Percentiles rank a stretch among this genome's conserved stretches.
Conservation (phyloP, 352 stramenopile species). For the Phytophthora pinifolia region DNA sequence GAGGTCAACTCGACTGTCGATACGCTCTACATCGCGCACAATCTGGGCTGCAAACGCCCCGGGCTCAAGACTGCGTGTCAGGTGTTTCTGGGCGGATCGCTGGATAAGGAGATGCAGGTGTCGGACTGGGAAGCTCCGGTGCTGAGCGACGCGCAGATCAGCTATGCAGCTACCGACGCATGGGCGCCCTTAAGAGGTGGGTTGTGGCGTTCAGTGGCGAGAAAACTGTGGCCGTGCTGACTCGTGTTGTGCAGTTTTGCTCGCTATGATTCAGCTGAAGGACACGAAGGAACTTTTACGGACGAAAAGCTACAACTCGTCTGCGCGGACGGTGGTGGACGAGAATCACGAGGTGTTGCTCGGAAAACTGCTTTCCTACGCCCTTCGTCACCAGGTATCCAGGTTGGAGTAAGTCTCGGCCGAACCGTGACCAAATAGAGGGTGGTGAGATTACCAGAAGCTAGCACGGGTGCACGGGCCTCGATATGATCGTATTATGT, state of each 20-base stretch:
- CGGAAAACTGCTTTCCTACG: conserved; percentile 44
- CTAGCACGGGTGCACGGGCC: too few relatives aligned
- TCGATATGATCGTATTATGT: too few relatives aligned
- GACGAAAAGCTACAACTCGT: conserved; percentile 70
- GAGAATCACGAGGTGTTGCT: conserved; percentile 53
- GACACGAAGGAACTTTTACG: conserved; percentile 53
- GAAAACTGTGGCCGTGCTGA: neutral
- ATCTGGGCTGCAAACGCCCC: conserved; percentile 73
- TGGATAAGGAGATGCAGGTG: conserved; percentile 87
- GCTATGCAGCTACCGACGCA: conserved; percentile 79
- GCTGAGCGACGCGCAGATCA: conserved; percentile 73
- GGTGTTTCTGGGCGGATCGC: conserved; percentile 63
- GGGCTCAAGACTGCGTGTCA: conserved; percentile 74
- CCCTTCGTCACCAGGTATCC: conserved; percentile 25
- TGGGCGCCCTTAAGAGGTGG: conserved; percentile 74
- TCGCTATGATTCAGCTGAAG: conserved; percentile 72
- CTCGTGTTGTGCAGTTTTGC: conserved; percentile 52
- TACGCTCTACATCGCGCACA: conserved; percentile 75
- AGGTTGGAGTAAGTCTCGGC: conserved; percentile 10
- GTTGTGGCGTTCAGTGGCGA: conserved; percentile 1
- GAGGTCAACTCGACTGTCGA: conserved; percentile 72
- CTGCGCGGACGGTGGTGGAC: conserved; percentile 35
- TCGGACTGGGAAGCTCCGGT: conserved; percentile 77
- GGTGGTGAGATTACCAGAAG: too few relatives aligned
- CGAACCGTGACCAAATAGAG: conserved; percentile 9